A percentile compares a stretch with the other conserved stretches of the same genome.
phyloP scores from a whole-genome alignment of 2,329 filamentous ascomycete genomes.

The Elsinoe australis region DNA sequence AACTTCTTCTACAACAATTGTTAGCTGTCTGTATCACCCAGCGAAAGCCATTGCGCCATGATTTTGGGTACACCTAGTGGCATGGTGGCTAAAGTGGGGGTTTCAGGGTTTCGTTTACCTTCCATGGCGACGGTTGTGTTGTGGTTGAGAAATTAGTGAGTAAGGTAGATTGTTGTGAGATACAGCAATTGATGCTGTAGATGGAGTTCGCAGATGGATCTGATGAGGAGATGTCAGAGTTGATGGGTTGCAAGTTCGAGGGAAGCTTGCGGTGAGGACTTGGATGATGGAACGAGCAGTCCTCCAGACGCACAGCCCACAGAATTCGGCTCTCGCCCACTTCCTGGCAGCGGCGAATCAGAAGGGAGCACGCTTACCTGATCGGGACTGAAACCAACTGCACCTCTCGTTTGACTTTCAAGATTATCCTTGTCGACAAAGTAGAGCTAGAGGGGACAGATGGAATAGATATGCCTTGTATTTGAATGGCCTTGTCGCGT shows the following conservation, averaged over 20 bases:
- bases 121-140: constrained; percentile 29
- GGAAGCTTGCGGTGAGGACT: constrained; percentile 12
- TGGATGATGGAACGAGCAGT: constrained; percentile 6
- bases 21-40: constrained; percentile 14
- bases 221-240: constrained; percentile 15
- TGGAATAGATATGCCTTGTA: neutral
- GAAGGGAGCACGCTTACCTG: constrained; percentile 11
- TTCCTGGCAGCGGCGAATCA: constrained; percentile 15
- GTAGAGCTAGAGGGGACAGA: neutral
- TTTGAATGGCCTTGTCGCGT: constrained; percentile 1
- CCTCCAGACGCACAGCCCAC: constrained; percentile 2
- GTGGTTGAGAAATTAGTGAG: constrained; percentile 14
- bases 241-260: constrained; percentile 18
- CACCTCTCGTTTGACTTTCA: neutral
- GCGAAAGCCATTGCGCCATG: too few species aligned
- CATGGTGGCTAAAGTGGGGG: too few species aligned
- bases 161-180: too few species aligned
- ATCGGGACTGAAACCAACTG: neutral
- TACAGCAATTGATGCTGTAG: constrained; percentile 16
- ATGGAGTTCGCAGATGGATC: neutral
- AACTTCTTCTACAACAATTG: constrained; percentile 77
- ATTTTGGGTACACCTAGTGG: too few species aligned
- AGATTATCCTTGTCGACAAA: neutral
- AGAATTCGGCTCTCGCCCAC: neutral
- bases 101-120: constrained; percentile 24